Percentiles rank a stretch among this genome's conserved stretches.
phyloP scores from a whole-genome alignment of 768 basidiomycete species.

The Kwoniella bestiolae region DNA sequence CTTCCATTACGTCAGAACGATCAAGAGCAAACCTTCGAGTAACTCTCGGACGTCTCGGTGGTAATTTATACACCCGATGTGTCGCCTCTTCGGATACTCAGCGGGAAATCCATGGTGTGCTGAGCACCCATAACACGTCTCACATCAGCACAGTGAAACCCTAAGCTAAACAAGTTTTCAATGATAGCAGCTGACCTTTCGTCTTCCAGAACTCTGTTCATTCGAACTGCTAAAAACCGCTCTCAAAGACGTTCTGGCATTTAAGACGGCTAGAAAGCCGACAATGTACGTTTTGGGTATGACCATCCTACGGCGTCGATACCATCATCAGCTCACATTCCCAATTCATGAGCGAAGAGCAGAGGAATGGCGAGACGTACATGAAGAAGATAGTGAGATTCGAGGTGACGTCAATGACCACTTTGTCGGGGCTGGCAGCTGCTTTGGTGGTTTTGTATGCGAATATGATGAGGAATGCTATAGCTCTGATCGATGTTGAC shows the following conservation, averaged over 20 bases:
- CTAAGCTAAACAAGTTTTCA: too few relatives aligned
- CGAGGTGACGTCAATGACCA: conserved; percentile 10
- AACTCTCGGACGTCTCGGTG: background rate
- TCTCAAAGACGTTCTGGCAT: conserved; percentile 4
- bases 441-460: conserved; percentile 16
- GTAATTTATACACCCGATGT: background rate
- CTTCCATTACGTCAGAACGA: too few relatives aligned
- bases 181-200: too few relatives aligned
- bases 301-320: conserved; percentile 1
- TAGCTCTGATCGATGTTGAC: background rate
- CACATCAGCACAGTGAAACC: too few relatives aligned
- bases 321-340: too few relatives aligned
- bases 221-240: conserved; percentile 3
- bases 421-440: background rate
- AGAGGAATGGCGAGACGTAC: background rate
- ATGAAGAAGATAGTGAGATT: conserved; percentile 13
- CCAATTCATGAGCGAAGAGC: too few relatives aligned
- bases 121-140: too few relatives aligned
- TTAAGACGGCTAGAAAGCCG: conserved; percentile 10
- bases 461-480: conserved; percentile 13
- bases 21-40: too few relatives aligned
- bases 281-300: conserved; percentile 16
- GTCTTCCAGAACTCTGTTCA: too few relatives aligned
- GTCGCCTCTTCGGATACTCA: background rate
- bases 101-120: background rate